These are phyloP conservation scores for Chlamydomonas asymmetrica DNA, from an alignment of 139 green algal species.

Conservation along the genomic window DNA sequence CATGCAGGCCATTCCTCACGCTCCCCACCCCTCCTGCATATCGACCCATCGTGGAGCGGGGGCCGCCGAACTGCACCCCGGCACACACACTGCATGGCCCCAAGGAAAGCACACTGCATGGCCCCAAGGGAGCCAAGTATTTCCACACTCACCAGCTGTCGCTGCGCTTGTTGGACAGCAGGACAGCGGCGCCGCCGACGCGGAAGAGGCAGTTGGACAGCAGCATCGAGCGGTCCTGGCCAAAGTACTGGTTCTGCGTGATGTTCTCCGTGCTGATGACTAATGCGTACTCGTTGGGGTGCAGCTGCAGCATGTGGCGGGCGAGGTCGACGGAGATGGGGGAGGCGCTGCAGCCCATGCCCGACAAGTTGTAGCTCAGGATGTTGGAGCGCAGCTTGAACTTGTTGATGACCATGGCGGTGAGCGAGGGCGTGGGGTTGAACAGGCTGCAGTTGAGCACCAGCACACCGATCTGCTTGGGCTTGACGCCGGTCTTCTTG, in stretches of 20 bases:
- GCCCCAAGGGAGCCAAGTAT: no score
- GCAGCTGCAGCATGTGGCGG: slow-evolving; percentile 86
- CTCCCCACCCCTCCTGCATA: no score
- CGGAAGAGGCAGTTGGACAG: slow-evolving; percentile 99
- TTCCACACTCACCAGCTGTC: slow-evolving; percentile 73
- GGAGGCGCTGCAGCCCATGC: slow-evolving; percentile 80
- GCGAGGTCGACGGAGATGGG: slow-evolving; percentile 84
- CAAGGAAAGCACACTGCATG: no score
- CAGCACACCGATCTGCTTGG: slow-evolving; percentile 86
- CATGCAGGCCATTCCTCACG: no score
- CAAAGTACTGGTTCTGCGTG: slow-evolving; percentile 91
- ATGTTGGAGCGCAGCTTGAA: slow-evolving; percentile 93
- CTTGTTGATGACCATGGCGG: slow-evolving; percentile 95
- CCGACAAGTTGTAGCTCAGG: slow-evolving; percentile 91
- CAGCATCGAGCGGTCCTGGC: slow-evolving; percentile 88
- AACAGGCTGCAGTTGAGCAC: slow-evolving; percentile 98
- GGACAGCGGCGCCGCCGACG: slow-evolving; percentile 86
- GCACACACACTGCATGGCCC: no score
- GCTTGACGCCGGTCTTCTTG: slow-evolving; percentile 47
- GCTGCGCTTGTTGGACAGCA: slow-evolving; percentile 85
- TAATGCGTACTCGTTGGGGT: slow-evolving; percentile 73
- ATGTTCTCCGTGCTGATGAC: slow-evolving; percentile 98
- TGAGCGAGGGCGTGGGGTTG: slow-evolving; percentile 93
- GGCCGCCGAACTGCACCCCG: no score
- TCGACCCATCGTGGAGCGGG: no score